phyloP scores from a whole-genome alignment of 441 rosid genomes.

The Erysimum cheiri region DNA sequence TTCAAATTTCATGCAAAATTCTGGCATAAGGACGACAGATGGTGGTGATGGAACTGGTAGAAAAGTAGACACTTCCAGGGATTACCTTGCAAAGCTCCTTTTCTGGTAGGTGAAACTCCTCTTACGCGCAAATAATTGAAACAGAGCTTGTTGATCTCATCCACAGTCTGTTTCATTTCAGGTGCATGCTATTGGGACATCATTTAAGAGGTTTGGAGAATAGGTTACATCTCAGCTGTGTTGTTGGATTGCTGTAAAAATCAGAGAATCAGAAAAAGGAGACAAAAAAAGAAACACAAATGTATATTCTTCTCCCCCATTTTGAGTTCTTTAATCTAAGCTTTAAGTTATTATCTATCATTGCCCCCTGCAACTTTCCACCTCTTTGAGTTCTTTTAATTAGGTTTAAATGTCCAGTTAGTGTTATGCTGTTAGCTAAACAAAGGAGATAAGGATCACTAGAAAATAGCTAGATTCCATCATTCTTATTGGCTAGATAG shows the following conservation, averaged over 20 bases:
- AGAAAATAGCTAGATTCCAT: not conserved
- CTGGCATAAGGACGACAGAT: constrained; percentile 43
- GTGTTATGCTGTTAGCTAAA: constrained; percentile 6
- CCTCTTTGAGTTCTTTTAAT: not conserved
- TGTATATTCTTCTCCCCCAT: constrained; percentile 55
- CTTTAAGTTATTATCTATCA: constrained; percentile 34
- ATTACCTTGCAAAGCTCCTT: constrained; percentile 83
- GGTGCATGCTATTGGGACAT: constrained; percentile 87
- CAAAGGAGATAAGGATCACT: constrained; percentile 8
- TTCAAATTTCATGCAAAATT: constrained; percentile 45
- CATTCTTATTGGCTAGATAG: not conserved
- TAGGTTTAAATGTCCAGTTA: constrained; percentile 17
- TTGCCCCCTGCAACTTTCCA: constrained; percentile 13
- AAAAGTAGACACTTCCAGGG: constrained; percentile 68
- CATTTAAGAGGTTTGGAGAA: constrained; percentile 84
- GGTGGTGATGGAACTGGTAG: constrained; percentile 49
- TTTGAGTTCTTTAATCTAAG: constrained; percentile 34
- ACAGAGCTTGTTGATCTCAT: constrained; percentile 18
- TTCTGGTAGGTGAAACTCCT: constrained; percentile 63
- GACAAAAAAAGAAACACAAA: constrained; percentile 35
- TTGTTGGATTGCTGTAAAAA: constrained; percentile 66
- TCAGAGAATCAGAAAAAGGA: constrained; percentile 32
- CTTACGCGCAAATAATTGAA: not conserved
- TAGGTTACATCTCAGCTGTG: constrained; percentile 81
- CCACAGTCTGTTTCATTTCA: constrained; percentile 25